A percentile compares a stretch with the other conserved stretches of the same genome.
Evolutionary conservation across 768 basidiomycete species (phyloP).

Genomic region (Hericium alpestre): DNA sequence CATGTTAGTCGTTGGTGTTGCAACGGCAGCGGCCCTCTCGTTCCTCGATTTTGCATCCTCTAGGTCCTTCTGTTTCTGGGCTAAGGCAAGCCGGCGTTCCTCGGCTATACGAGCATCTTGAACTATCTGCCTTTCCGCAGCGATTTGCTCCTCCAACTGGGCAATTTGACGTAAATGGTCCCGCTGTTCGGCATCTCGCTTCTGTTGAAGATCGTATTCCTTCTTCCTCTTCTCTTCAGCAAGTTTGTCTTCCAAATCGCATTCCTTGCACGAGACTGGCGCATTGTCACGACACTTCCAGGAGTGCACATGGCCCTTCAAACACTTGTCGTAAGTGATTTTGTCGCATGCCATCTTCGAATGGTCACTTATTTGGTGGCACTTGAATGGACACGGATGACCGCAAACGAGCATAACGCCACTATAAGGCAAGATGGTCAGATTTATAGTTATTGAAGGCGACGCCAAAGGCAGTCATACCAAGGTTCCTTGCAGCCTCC

Average conservation of each 20-base stretch:
- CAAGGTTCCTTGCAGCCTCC: constrained; percentile 55
- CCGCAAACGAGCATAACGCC: constrained; percentile 38
- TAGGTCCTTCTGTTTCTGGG: constrained; percentile 38
- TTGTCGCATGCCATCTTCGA: constrained; percentile 40
- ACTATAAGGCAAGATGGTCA: constrained; percentile 21
- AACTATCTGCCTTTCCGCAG: constrained; percentile 20
- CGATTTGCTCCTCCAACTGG: constrained; percentile 33
- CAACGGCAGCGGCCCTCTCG: background rate
- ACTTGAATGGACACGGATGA: constrained; percentile 49
- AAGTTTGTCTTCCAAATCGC: constrained; percentile 33
- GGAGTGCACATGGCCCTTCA: constrained; percentile 29
- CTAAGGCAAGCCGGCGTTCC: constrained; percentile 26
- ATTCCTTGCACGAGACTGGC: constrained; percentile 31
- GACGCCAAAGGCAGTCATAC: constrained; percentile 21
- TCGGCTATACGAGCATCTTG: constrained; percentile 28
- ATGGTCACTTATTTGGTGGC: constrained; percentile 46
- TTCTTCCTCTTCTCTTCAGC: constrained; percentile 30
- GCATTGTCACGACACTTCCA: constrained; percentile 34
- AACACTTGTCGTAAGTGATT: constrained; percentile 29
- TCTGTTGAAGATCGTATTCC: constrained; percentile 32
- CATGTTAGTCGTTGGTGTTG: background rate
- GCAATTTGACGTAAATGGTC: constrained; percentile 33
- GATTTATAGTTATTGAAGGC: background rate
- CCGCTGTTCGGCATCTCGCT: constrained; percentile 34
- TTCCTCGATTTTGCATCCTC: constrained; percentile 17